phyloP scores from a whole-genome alignment of 371 early-diverging fungal genomes.

The Parasitella parasitica region DNA sequence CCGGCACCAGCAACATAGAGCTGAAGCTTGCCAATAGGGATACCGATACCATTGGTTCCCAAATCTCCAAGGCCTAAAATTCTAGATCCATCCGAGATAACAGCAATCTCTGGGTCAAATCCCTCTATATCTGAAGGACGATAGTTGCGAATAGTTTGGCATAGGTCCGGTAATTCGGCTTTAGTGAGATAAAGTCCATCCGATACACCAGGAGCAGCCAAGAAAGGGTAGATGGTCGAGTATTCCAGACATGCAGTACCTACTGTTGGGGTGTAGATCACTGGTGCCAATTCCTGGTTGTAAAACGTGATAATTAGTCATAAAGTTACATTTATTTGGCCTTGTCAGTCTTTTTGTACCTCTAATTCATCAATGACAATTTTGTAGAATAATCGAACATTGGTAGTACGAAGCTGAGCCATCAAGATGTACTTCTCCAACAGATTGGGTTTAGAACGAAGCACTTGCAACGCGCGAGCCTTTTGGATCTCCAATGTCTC shows the following conservation, averaged over 20 bases:
- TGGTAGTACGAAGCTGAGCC: constrained; percentile 75
- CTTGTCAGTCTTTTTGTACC: constrained; percentile 29
- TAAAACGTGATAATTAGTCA: not conserved
- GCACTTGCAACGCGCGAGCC: constrained; percentile 66
- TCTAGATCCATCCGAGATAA: constrained; percentile 93
- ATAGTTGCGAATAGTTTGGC: constrained; percentile 71
- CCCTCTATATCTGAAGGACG: constrained; percentile 20
- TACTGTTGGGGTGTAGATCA: constrained; percentile 93
- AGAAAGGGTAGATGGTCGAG: constrained; percentile 84
- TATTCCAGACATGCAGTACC: constrained; percentile 89
- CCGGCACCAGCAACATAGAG: constrained; percentile 92
- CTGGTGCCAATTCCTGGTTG: constrained; percentile 68
- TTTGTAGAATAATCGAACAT: constrained; percentile 79
- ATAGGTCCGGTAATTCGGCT: constrained; percentile 62
- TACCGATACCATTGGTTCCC: constrained; percentile 92
- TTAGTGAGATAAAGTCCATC: constrained; percentile 83
- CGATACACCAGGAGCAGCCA: constrained; percentile 71
- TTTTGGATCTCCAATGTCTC: constrained; percentile 76
- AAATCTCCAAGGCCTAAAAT: constrained; percentile 93
- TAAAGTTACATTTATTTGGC: not conserved
- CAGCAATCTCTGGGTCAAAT: constrained; percentile 74
- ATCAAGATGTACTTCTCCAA: constrained; percentile 84
- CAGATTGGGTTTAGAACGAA: constrained; percentile 60
- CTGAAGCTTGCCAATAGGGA: constrained; percentile 91
- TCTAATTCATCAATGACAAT: constrained; percentile 74